Conservation (phyloP, 768 basidiomycete genomes). For the Serendipita sp. region DNA sequence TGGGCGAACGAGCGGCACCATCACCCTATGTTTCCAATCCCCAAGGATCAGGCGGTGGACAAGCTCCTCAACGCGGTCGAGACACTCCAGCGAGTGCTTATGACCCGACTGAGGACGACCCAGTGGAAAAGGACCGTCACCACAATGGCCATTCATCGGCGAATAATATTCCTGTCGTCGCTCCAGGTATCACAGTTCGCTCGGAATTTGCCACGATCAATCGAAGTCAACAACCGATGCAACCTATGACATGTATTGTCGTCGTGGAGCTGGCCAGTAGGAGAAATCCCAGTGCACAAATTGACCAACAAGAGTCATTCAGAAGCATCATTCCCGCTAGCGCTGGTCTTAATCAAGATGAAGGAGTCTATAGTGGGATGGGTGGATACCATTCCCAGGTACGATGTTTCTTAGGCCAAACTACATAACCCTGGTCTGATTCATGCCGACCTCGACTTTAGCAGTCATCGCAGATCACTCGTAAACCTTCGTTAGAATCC, state of each 20-base stretch:
- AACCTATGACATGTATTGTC: constrained; percentile 86
- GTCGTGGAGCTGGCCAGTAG: constrained; percentile 82
- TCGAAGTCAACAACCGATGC: constrained; percentile 48
- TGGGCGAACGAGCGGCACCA: constrained; percentile 45
- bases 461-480: not conserved
- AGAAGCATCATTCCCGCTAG: not conserved
- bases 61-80: constrained; percentile 12
- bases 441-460: not conserved
- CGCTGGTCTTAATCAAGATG: not conserved
- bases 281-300: constrained; percentile 22
- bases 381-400: not conserved
- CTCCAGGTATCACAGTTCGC: constrained; percentile 85
- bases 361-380: not conserved
- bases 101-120: constrained; percentile 76
- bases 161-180: constrained; percentile 47
- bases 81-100: constrained; percentile 21
- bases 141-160: constrained; percentile 27
- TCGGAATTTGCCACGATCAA: constrained; percentile 79
- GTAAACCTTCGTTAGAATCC: not conserved
- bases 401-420: not conserved
- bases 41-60: constrained; percentile 22
- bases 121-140: constrained; percentile 35
- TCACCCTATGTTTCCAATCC: constrained; percentile 45
- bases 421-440: not conserved
- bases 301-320: not conserved